Base-by-base conservation (phyloP, 305 asterid species). In the Rubia tinctorum region DNA sequence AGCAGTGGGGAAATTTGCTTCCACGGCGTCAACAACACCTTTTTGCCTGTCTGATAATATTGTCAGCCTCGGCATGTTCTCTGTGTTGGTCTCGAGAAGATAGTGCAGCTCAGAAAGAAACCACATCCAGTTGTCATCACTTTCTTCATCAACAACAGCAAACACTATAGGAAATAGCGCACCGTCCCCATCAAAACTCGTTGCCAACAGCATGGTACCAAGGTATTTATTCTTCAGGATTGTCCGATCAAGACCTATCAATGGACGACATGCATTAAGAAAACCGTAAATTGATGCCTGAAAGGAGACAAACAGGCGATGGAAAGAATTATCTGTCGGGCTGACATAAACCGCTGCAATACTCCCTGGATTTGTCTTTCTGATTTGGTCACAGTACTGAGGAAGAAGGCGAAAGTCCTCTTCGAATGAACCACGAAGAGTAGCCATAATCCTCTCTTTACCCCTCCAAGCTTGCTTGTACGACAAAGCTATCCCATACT, bases 381-480 rank as follows among this genome's bases (percentile, higher is more conserved):
- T 79, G 23, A 88, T 79, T 72, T 90, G 91, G 63, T 87, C 83
- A 78, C 96, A 90, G 47, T 88, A 88, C 60, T 81, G 90, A 42
- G 94, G 89, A 71, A 88, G 75, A 76, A 90, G 90, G 23, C 87
- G 85, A 73, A 88, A 88, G 70, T 86, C 96, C 68, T 90, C 90
- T 76, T 90, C 91, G 56, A 88, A 88, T 55, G 94, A 87, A 27
- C 92, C 91, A 66, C 91, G 90, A 66, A 90, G 86, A 68, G 88
- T 68, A 51, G 89, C 87, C 87, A 88, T 85, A 78, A 89, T 76
- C 75, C 91, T 79, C 75, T 88, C 90, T 84, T 87, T 91, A 73
- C 90, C 94, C 77, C 96, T 83, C 96, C 92, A 88, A 14, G 91
- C 94, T 84, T 89, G 96, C 79, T 91, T 91, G 83, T 82, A 91